Evolutionary conservation across 2,329 filamentous ascomycete genomes (phyloP).

Genomic region (Alternaria sp.): DNA sequence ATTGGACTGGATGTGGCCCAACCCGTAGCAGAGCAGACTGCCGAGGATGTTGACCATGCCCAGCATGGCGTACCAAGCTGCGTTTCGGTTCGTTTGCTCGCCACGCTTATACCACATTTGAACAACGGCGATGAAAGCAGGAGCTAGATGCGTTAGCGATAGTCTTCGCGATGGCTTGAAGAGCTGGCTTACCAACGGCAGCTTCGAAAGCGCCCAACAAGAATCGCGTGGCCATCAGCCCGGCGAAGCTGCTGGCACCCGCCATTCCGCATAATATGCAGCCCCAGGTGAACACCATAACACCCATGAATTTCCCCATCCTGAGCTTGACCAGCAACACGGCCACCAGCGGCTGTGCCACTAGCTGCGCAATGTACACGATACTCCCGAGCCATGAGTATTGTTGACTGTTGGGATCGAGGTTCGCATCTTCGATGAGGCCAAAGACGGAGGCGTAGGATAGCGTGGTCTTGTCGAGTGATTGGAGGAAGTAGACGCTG

Average conservation of each 20-base stretch:
- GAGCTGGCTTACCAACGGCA: slow-evolving; percentile 49
- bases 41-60: slow-evolving; percentile 64
- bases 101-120: slow-evolving; percentile 66
- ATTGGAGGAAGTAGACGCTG: slow-evolving; percentile 68
- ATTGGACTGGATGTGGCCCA: slow-evolving; percentile 63
- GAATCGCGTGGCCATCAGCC: slow-evolving; percentile 67
- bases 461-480: slow-evolving; percentile 68
- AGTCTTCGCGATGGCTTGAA: not conserved
- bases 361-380: slow-evolving; percentile 62
- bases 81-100: slow-evolving; percentile 65
- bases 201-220: slow-evolving; percentile 74
- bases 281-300: slow-evolving; percentile 60
- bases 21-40: slow-evolving; percentile 63
- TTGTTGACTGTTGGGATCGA: slow-evolving; percentile 59
- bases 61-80: slow-evolving; percentile 68
- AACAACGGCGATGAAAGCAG: slow-evolving; percentile 36
- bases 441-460: slow-evolving; percentile 69
- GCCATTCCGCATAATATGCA: slow-evolving; percentile 67
- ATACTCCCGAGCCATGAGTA: slow-evolving; percentile 61
- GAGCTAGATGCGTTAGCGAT: slow-evolving; percentile 23
- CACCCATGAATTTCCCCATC: slow-evolving; percentile 65
- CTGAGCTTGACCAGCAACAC: slow-evolving; percentile 66
- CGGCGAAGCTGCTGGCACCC: slow-evolving; percentile 64
- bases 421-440: slow-evolving; percentile 63
- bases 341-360: slow-evolving; percentile 60